Evolutionary conservation across 805 yeast genomes (phyloP), one percentile per base, ranked within the genome.

Genomic region (Saccharomycopsis guyanensis): DNA sequence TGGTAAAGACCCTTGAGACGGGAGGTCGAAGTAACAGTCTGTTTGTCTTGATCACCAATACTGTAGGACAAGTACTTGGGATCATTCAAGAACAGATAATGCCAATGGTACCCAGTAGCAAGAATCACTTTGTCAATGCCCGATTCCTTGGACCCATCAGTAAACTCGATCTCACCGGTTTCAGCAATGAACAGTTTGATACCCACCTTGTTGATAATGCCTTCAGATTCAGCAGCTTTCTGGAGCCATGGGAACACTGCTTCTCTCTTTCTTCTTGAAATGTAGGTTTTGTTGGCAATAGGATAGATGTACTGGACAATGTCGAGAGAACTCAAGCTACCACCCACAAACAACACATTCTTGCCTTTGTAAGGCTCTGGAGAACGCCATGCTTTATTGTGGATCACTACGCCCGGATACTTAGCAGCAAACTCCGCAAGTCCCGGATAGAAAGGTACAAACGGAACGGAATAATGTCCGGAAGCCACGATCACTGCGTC

Each of bases 401-500:
- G 56, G 1, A 48, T 35, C 7, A 53, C 38, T 1, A 68, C 60
- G 1, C 64, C 71, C 0, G 82, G 81, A 47, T 60, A 58, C 29
- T 56, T 53, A 15, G 54, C 51, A 25, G 60, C 59, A 61, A 69
- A 72, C 37, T 65, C 66, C 2, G 64, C 58, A 19, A 81, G 55
- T 0, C 85, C 85, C 4, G 58, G 57, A 39, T 67, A 62, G 3
- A 64, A 59, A 0, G 88, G 87, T 35, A 73, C 59, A 47, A 59
- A 66, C 1, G 88, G 87, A 8, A 72, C 63, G 24, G 75, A 65
- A 57, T 70, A 78, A 50, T 76, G 76, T 3, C 88, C 88, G 13
- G 72, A 63, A 1, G 84, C 78, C 4, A 80, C 59, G 1, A 76
- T 68, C 3, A 81, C 70, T 8, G 72, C 80, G 57, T 81, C 86